Evolutionary conservation across 1,139 yeast species (phyloP).

Genomic region (Saccharomyces uvarum): DNA sequence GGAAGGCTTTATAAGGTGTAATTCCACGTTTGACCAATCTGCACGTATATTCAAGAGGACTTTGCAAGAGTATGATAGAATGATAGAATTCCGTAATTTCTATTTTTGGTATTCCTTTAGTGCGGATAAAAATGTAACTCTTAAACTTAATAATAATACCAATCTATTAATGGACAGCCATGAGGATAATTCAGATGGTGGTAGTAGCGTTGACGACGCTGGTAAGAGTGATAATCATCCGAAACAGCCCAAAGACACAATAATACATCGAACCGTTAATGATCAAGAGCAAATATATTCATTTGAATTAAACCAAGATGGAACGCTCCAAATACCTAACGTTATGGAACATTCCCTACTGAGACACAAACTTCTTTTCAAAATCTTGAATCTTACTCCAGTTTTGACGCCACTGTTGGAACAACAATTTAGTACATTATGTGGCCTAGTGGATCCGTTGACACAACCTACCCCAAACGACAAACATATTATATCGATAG

Average conservation of each 20-base stretch:
- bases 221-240: not conserved
- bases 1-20: slow-evolving; percentile 8
- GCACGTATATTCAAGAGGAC: not conserved
- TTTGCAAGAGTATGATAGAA: slow-evolving; percentile 5
- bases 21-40: not conserved
- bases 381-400: slow-evolving; percentile 16
- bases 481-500: slow-evolving; percentile 44
- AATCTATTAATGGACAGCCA: not conserved
- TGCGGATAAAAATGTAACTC: slow-evolving; percentile 1
- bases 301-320: slow-evolving; percentile 26
- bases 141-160: not conserved
- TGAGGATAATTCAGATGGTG: not conserved
- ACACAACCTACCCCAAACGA: slow-evolving; percentile 66
- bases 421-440: slow-evolving; percentile 19
- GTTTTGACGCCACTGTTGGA: slow-evolving; percentile 17
- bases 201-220: not conserved
- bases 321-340: slow-evolving; percentile 17
- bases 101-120: slow-evolving; percentile 9
- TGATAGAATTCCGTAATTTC: slow-evolving; percentile 10
- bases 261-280: not conserved
- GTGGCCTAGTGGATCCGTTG: slow-evolving; percentile 52
- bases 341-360: slow-evolving; percentile 23
- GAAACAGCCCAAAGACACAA: not conserved
- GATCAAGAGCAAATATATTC: slow-evolving; percentile 27
- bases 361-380: slow-evolving; percentile 26